A percentile compares a stretch with the other conserved stretches of the same genome.
These are phyloP conservation scores for Jacaranda mimosifolia DNA, from an alignment of 257 asterid species.

Conservation along the genomic window DNA sequence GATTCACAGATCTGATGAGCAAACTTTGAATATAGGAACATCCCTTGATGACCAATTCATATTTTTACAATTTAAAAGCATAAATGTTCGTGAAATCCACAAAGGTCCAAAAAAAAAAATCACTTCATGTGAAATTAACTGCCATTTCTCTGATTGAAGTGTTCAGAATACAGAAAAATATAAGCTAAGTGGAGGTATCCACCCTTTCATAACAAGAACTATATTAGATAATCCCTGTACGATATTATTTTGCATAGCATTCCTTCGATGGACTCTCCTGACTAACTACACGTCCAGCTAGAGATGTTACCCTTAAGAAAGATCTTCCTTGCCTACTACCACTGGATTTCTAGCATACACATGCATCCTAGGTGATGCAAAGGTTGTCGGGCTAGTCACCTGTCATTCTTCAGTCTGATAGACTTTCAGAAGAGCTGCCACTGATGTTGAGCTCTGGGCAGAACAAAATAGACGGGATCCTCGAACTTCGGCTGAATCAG, in stretches of 20 bases:
- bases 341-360: no score
- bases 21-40: not conserved
- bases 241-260: not conserved
- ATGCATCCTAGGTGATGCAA: no score
- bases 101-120: not conserved
- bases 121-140: constrained; percentile 3
- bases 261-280: not conserved
- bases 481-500: constrained; percentile 14
- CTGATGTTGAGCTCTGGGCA: not conserved
- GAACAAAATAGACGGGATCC: not conserved
- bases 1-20: not conserved
- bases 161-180: not conserved
- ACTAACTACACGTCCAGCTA: constrained; percentile 1
- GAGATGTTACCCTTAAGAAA: not conserved
- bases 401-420: not conserved
- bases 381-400: not conserved
- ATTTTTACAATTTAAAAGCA: not conserved
- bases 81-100: not conserved
- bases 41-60: not conserved
- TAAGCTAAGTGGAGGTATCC: no score
- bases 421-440: no score
- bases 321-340: no score
- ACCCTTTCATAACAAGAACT: not conserved
- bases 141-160: constrained; percentile 10
- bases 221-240: not conserved